phyloP scores from a whole-genome alignment of 345 rosid species.

The Moringa oleifera region DNA sequence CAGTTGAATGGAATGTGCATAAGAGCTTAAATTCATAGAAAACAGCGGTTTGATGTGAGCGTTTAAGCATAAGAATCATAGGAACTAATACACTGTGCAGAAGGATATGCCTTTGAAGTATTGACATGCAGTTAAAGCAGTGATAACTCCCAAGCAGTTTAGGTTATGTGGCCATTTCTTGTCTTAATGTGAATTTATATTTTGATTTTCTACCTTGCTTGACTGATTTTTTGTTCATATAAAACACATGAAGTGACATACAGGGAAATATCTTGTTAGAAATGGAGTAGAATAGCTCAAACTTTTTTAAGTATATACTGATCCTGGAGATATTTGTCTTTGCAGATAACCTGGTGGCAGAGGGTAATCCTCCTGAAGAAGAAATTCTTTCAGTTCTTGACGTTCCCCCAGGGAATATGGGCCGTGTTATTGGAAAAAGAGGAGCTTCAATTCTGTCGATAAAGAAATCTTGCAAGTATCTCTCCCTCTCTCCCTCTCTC shows the following conservation, averaged over 20 bases:
- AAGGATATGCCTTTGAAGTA: too few relatives aligned
- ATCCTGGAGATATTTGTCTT: constrained; percentile 5
- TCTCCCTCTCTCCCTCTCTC: constrained; percentile 16
- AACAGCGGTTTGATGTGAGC: too few relatives aligned
- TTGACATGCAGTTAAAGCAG: too few relatives aligned
- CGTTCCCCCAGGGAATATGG: constrained; percentile 93
- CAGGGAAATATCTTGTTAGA: background rate
- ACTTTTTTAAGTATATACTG: background rate
- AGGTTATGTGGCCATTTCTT: too few relatives aligned
- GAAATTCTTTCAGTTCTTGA: constrained; percentile 80
- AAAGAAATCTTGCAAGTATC: constrained; percentile 83
- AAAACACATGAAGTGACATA: background rate
- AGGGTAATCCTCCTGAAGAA: constrained; percentile 48
- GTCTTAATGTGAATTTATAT: background rate
- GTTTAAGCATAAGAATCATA: too few relatives aligned
- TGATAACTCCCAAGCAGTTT: too few relatives aligned
- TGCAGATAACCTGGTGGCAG: constrained; percentile 46
- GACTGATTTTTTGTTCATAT: too few relatives aligned
- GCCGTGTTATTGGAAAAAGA: constrained; percentile 78
- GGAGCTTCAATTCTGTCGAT: constrained; percentile 74
- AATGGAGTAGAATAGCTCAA: background rate
- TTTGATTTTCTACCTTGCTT: too few relatives aligned
- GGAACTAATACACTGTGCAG: too few relatives aligned
- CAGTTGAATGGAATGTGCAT: background rate
- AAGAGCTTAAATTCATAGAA: background rate